These are phyloP conservation scores for Magnaporthales sp. DNA, from an alignment of 2,329 filamentous ascomycete genomes.

Conservation along the genomic window DNA sequence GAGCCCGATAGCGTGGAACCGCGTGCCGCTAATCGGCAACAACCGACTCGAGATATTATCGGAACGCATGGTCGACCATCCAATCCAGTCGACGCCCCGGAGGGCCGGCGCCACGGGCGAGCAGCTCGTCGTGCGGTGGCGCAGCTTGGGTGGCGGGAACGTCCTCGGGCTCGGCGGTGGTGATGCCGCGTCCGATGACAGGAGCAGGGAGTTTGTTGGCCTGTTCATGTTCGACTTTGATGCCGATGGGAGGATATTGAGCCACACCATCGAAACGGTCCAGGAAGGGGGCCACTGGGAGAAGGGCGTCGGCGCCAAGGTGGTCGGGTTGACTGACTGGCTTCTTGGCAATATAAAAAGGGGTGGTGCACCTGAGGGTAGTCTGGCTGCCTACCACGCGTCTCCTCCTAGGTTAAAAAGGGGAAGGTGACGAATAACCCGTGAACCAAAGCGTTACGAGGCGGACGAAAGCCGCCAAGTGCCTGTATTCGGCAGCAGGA, in stretches of 20 bases:
- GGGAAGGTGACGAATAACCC: slow-evolving; percentile 11
- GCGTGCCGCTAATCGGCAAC: slow-evolving; percentile 82
- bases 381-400: neutral
- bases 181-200: slow-evolving; percentile 37
- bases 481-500: neutral
- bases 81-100: slow-evolving; percentile 19
- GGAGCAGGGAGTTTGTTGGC: slow-evolving; percentile 74
- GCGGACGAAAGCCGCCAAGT: neutral
- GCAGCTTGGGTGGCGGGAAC: slow-evolving; percentile 47
- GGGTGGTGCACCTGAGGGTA: slow-evolving; percentile 7
- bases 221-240: slow-evolving; percentile 97
- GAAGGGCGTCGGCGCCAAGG: slow-evolving; percentile 66
- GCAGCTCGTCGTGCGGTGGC: slow-evolving; percentile 87
- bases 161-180: slow-evolving; percentile 22
- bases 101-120: slow-evolving; percentile 54
- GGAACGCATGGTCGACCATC: slow-evolving; percentile 67
- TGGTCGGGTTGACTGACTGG: slow-evolving; percentile 93
- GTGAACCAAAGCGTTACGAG: neutral
- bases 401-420: neutral
- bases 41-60: slow-evolving; percentile 80
- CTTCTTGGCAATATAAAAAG: slow-evolving; percentile 66
- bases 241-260: slow-evolving; percentile 69
- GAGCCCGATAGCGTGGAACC: slow-evolving; percentile 90
- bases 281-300: slow-evolving; percentile 81
- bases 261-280: slow-evolving; percentile 89